A percentile compares a stretch with the other conserved stretches of the same genome.
These are phyloP conservation scores for Nemania bipapillata DNA, from an alignment of 2,329 filamentous ascomycete genomes.

Conservation along the genomic window DNA sequence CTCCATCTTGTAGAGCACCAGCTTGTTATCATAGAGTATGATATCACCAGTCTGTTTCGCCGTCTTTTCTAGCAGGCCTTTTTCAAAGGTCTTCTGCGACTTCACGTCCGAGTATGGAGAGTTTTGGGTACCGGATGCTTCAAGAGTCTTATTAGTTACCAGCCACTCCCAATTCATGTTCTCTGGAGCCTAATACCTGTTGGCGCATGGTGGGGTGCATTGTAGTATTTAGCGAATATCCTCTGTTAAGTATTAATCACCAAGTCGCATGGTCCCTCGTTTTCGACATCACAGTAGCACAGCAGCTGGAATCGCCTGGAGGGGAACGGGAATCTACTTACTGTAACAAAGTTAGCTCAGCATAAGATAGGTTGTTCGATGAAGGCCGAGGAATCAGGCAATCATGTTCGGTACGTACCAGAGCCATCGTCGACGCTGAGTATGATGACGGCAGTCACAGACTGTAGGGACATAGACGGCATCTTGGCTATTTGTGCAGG, in stretches of 20 bases:
- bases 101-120: slow-evolving; percentile 90
- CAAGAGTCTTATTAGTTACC: slow-evolving; percentile 39
- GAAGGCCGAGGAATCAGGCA: background rate
- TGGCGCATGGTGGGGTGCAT: slow-evolving; percentile 64
- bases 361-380: slow-evolving; percentile 15
- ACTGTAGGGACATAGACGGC: slow-evolving; percentile 80
- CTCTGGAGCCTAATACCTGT: slow-evolving; percentile 43
- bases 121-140: slow-evolving; percentile 63
- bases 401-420: slow-evolving; percentile 47
- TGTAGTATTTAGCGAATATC: slow-evolving; percentile 81
- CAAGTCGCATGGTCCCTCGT: background rate
- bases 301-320: background rate
- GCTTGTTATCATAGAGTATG: slow-evolving; percentile 94
- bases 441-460: slow-evolving; percentile 80
- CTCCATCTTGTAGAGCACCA: slow-evolving; percentile 98
- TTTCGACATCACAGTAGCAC: background rate
- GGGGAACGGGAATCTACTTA: slow-evolving; percentile 23
- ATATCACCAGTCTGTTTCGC: slow-evolving; percentile 95
- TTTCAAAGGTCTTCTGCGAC: slow-evolving; percentile 96
- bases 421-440: slow-evolving; percentile 87
- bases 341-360: slow-evolving; percentile 31
- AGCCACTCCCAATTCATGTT: background rate
- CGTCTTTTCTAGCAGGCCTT: slow-evolving; percentile 94
- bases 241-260: slow-evolving; percentile 51
- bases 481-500: slow-evolving; percentile 56